Conservation (phyloP, 257 asterid species). For the Jacaranda copaia region DNA sequence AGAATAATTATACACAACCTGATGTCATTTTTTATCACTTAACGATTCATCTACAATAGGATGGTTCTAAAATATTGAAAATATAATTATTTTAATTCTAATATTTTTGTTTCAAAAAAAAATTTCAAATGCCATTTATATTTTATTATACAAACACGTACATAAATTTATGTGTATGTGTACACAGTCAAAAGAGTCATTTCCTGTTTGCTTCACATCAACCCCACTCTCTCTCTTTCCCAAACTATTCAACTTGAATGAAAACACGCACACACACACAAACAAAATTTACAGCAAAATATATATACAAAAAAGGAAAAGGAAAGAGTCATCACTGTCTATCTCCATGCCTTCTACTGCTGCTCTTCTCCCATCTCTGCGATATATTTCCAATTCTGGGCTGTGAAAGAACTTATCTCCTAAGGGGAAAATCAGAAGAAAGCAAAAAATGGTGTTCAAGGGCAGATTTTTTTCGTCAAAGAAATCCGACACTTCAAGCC, state of each 20-base stretch:
- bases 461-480: slow-evolving; percentile 90
- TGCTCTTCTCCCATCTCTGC: slow-evolving; percentile 21
- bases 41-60: no score
- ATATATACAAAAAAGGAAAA: neutral
- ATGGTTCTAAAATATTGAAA: no score
- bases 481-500: slow-evolving; percentile 85
- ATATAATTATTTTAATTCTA: no score
- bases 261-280: slow-evolving; percentile 28
- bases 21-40: no score
- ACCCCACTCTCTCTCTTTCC: slow-evolving; percentile 20
- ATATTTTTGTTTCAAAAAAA: no score
- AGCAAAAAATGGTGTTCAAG: slow-evolving; percentile 78
- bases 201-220: slow-evolving; percentile 36
- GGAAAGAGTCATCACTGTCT: slow-evolving; percentile 23
- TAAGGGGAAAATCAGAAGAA: slow-evolving; percentile 9
- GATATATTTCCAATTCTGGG: slow-evolving; percentile 3
- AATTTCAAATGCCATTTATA: no score
- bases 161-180: no score
- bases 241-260: slow-evolving; percentile 30
- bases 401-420: slow-evolving; percentile 4
- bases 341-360: slow-evolving; percentile 40
- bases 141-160: no score
- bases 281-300: neutral
- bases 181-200: slow-evolving; percentile 34
- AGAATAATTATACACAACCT: no score